Conservation (phyloP, 805 yeast species). For the Myxozyma geophila region DNA sequence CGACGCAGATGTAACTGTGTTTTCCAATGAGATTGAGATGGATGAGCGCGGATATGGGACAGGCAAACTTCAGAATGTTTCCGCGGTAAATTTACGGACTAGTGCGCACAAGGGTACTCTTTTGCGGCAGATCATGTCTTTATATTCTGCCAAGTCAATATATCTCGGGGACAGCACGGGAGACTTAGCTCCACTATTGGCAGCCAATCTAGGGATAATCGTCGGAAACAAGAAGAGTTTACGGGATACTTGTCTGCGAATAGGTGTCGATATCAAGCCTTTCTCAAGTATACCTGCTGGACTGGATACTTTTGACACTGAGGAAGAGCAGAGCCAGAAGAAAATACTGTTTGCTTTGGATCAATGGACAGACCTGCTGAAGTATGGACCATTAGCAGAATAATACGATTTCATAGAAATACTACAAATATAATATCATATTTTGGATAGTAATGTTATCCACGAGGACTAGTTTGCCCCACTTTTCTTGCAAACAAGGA, state of each 20-base stretch:
- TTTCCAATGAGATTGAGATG: slow-evolving; percentile 23
- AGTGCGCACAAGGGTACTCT: slow-evolving; percentile 31
- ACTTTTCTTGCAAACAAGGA: too few relatives aligned
- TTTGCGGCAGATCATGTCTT: not conserved
- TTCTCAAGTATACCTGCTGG: not conserved
- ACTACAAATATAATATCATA: too few relatives aligned
- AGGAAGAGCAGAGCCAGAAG: not conserved
- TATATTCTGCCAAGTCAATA: not conserved
- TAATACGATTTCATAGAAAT: too few relatives aligned
- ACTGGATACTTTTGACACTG: too few relatives aligned
- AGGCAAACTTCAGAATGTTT: slow-evolving; percentile 10
- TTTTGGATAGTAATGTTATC: too few relatives aligned
- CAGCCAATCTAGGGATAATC: slow-evolving; percentile 25
- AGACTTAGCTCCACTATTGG: slow-evolving; percentile 32
- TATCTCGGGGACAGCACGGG: slow-evolving; percentile 38
- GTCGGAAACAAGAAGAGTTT: slow-evolving; percentile 24
- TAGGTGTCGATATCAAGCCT: slow-evolving; percentile 11
- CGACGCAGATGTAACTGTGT: slow-evolving; percentile 8
- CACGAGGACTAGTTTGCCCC: too few relatives aligned
- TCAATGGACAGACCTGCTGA: slow-evolving; percentile 5
- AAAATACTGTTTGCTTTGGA: slow-evolving; percentile 11
- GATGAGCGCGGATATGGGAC: slow-evolving; percentile 17
- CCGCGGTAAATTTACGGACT: slow-evolving; percentile 13
- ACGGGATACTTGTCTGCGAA: slow-evolving; percentile 8
- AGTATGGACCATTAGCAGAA: slow-evolving; percentile 5